phyloP scores from a whole-genome alignment of 768 basidiomycete genomes.

The Strobilomyces dryophilus region DNA sequence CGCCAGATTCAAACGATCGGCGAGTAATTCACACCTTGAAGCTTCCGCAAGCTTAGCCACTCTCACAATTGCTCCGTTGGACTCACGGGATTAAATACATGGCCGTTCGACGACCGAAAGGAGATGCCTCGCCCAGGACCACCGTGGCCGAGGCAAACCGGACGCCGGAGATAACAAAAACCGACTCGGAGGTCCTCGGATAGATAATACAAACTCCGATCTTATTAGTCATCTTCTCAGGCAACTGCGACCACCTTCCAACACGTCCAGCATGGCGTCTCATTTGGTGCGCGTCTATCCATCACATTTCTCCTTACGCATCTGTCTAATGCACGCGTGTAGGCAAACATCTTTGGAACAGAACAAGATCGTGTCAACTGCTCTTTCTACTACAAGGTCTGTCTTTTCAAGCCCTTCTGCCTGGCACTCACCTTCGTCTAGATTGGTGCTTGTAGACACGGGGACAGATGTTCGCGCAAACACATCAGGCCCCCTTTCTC shows the following conservation, averaged over 20 bases:
- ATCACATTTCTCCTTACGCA: not conserved
- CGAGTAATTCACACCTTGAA: not conserved
- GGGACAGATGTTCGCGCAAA: slow-evolving; percentile 96
- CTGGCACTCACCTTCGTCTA: slow-evolving; percentile 27
- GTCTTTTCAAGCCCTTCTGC: slow-evolving; percentile 17
- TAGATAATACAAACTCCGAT: slow-evolving; percentile 21
- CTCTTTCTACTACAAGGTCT: slow-evolving; percentile 95
- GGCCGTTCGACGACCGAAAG: not conserved
- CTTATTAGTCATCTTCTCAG: slow-evolving; percentile 15
- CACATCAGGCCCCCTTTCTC: slow-evolving; percentile 98
- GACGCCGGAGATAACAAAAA: not conserved
- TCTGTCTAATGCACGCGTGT: slow-evolving; percentile 3
- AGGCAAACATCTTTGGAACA: slow-evolving; percentile 96
- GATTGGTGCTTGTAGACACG: slow-evolving; percentile 99
- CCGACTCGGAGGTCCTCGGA: too few relatives aligned
- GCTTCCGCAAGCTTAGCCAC: not conserved
- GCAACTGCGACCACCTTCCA: not conserved
- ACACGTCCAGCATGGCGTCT: slow-evolving; percentile 48
- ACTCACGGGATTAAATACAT: not conserved
- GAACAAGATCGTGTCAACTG: slow-evolving; percentile 97
- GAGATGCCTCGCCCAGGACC: not conserved
- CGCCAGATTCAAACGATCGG: not conserved
- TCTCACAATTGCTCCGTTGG: not conserved
- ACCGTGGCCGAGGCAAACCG: not conserved
- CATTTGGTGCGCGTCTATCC: slow-evolving; percentile 55